A percentile compares a stretch with the other conserved stretches of the same genome.
phyloP scores from a whole-genome alignment of 331 rosid species.

The Malus hybrid region DNA sequence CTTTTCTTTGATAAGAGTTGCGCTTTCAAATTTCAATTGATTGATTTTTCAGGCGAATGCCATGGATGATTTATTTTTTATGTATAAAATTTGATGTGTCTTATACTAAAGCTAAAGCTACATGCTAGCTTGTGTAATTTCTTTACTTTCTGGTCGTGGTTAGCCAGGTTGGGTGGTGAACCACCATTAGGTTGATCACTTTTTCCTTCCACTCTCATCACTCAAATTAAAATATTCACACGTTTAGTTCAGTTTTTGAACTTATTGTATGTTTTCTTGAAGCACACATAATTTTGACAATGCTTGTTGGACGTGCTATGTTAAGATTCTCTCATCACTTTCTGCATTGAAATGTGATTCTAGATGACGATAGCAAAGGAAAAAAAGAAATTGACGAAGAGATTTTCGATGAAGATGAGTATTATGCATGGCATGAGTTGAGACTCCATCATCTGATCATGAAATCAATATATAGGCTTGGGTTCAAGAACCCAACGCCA shows the following conservation, averaged over 20 bases:
- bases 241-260: not conserved
- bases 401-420: constrained; percentile 58
- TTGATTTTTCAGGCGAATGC: not conserved
- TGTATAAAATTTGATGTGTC: not conserved
- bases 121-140: not conserved
- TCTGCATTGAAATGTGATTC: constrained; percentile 3
- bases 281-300: not conserved
- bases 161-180: not conserved
- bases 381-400: constrained; percentile 39
- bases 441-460: constrained; percentile 83
- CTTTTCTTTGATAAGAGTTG: not conserved
- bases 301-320: too few relatives aligned
- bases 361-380: constrained; percentile 24
- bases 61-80: not conserved
- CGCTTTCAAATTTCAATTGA: not conserved
- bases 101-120: not conserved
- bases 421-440: constrained; percentile 79
- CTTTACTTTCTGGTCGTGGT: not conserved
- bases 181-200: not conserved
- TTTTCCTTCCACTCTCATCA: too few relatives aligned
- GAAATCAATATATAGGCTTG: constrained; percentile 68
- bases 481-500: constrained; percentile 87
- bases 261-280: not conserved
- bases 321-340: too few relatives aligned
- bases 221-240: not conserved